Base-by-base conservation (phyloP, 83 land plant species). In the Diphasiastrum complanatum region DNA sequence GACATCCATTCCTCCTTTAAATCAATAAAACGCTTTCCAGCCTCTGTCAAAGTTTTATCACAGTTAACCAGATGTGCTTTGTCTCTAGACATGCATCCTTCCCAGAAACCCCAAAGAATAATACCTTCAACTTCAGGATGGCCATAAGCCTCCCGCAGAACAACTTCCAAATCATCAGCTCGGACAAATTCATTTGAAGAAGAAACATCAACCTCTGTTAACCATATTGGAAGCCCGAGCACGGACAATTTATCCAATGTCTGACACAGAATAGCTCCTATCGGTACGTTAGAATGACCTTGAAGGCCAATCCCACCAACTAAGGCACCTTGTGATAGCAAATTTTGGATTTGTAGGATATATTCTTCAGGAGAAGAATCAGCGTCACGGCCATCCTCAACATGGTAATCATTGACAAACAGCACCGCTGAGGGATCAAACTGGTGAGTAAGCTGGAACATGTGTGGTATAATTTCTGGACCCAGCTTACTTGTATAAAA, bases 31-130 rank as follows among this genome's bases (percentile, higher is more conserved):
- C 87, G 59, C 63, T 69, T 81, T 5, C 98, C 98, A 23, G 98
- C 85, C 62, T 78, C 98, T 64, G 88, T 93, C 16, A 89, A 52
- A 11, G 74, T 75, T 1, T 88, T 83, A 47, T 91, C 90, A 26
- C 85, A 85, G 63, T 84, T 66, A 20, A 91, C 80, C 40, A 91
- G 63, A 58, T 84, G 83, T 16, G 77, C 70, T 51, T 87, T 67
- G 28, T 80, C 72, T 45, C 93, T 63, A 53, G 79, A 74, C 84
- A 83, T 76, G 19, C 73, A 81, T 49, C 89, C 70, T 72, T 88
- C 91, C 96, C 96, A 85, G 63, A 83, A 93, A 34, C 91, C 98
- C 95, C 95, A 88, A 18, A 84, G 66, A 81, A 88, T 65, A 22
- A 84, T 49, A 18, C 95, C 95, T 20, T 82, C 90, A 1, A 88